Conservation (phyloP, 331 rosid genomes). For the Rosa hybrid region DNA sequence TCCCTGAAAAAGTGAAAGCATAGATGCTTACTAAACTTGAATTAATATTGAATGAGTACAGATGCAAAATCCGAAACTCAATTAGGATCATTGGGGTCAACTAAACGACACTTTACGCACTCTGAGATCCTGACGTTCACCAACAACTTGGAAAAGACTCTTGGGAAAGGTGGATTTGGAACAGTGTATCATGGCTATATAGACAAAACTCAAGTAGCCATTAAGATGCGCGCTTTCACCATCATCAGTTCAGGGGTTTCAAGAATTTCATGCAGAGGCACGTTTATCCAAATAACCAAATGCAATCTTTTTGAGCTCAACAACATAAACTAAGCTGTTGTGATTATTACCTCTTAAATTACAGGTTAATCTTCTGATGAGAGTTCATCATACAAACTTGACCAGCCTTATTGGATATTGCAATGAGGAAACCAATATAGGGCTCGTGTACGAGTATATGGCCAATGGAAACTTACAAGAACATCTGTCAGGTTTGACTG, state of each 20-base stretch:
- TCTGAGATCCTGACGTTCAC: not conserved
- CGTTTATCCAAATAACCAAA: not conserved
- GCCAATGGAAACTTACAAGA: constrained; percentile 39
- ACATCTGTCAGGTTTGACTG: constrained; percentile 39
- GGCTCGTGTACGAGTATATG: constrained; percentile 46
- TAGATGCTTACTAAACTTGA: not conserved
- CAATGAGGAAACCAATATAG: constrained; percentile 33
- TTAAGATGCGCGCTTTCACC: constrained; percentile 11
- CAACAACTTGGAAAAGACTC: not conserved
- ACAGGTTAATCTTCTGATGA: constrained; percentile 16
- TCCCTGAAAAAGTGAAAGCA: not conserved
- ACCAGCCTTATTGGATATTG: constrained; percentile 38
- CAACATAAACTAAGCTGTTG: not conserved
- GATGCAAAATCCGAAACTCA: not conserved
- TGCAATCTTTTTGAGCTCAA: not conserved
- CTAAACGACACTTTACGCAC: constrained; percentile 4
- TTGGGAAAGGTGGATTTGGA: constrained; percentile 17
- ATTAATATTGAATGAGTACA: not conserved
- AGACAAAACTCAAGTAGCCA: constrained; percentile 3
- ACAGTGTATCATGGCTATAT: constrained; percentile 9
- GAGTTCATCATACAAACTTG: constrained; percentile 31
- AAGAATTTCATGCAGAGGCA: constrained; percentile 19
- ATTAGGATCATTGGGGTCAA: not conserved
- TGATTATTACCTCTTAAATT: not conserved
- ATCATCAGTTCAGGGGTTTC: constrained; percentile 10